Percentiles rank a stretch among this genome's conserved stretches.
Conservation (phyloP, 345 rosid genomes). For the Punica granatum region DNA sequence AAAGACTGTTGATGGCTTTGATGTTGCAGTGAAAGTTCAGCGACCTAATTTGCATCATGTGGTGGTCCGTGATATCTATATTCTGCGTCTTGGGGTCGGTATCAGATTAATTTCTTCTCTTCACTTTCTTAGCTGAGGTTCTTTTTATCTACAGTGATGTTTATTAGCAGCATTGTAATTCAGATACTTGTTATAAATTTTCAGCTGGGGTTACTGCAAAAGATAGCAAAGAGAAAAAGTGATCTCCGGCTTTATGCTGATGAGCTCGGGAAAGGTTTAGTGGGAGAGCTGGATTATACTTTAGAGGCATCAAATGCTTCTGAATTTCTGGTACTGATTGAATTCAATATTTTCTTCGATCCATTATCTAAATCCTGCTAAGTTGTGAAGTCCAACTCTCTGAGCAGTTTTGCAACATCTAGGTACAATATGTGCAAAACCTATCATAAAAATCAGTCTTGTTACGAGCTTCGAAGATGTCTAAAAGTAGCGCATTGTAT, state of each 20-base stretch:
- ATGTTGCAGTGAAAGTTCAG: constrained; percentile 92
- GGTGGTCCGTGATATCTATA: constrained; percentile 78
- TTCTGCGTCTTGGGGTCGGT: constrained; percentile 88
- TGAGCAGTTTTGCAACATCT: not conserved
- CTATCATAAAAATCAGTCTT: not conserved
- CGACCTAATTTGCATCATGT: constrained; percentile 84
- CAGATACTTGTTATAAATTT: constrained; percentile 15
- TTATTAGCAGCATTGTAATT: not conserved
- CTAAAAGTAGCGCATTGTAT: not conserved
- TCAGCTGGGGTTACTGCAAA: constrained; percentile 82
- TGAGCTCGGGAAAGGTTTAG: constrained; percentile 93
- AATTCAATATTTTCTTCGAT: not conserved
- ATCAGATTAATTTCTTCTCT: constrained; percentile 6
- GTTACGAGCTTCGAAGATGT: not conserved
- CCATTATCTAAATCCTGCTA: not conserved
- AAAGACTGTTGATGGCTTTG: constrained; percentile 59
- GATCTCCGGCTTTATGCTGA: constrained; percentile 90
- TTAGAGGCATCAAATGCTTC: constrained; percentile 87
- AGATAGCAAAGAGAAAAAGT: constrained; percentile 73
- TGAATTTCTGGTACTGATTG: constrained; percentile 55
- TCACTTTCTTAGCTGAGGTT: constrained; percentile 3
- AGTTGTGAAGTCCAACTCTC: not conserved
- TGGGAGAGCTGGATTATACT: constrained; percentile 82
- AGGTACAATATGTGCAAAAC: not conserved
- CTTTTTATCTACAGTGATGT: not conserved